A percentile compares a stretch with the other conserved stretches of the same genome.
These are phyloP conservation scores for Plasmodium berghei DNA, from an alignment of 169 alveolate species.

Conservation along the genomic window DNA sequence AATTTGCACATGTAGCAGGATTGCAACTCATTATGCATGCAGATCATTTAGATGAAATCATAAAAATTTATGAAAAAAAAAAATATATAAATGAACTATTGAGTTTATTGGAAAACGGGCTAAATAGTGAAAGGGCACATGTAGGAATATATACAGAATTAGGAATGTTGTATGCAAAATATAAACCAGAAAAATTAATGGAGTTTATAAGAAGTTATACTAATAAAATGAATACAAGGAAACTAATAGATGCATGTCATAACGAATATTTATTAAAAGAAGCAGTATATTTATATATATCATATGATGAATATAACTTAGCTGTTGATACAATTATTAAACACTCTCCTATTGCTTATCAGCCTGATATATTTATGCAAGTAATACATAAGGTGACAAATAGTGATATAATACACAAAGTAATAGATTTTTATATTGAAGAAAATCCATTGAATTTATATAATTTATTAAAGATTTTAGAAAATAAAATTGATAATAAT, in stretches of 20 bases:
- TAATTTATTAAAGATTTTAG: constrained; percentile 88
- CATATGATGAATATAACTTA: constrained; percentile 97
- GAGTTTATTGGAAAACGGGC: constrained; percentile 77
- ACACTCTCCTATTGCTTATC: constrained; percentile 91
- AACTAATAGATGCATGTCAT: constrained; percentile 85
- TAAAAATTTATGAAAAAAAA: constrained; percentile 80
- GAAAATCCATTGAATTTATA: constrained; percentile 98
- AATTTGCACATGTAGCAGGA: constrained; percentile 96
- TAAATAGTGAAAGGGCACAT: constrained; percentile 88
- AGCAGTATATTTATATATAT: constrained; percentile 97
- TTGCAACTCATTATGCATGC: constrained; percentile 97
- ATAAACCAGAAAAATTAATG: constrained; percentile 97
- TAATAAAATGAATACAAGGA: constrained; percentile 79
- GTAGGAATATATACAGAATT: constrained; percentile 97
- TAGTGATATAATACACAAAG: constrained; percentile 97
- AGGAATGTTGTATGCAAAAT: constrained; percentile 98
- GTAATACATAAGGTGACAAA: constrained; percentile 86
- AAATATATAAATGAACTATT: constrained; percentile 82
- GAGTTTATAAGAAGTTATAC: constrained; percentile 50
- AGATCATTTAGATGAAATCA: constrained; percentile 96
- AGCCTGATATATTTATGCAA: constrained; percentile 84
- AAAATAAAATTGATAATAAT: constrained; percentile 93
- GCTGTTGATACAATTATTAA: constrained; percentile 93
- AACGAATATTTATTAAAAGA: constrained; percentile 94
- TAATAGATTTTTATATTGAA: constrained; percentile 98